These are phyloP conservation scores for Cladosporium oxysporum DNA, from an alignment of 2,329 filamentous ascomycete species.

Conservation along the genomic window DNA sequence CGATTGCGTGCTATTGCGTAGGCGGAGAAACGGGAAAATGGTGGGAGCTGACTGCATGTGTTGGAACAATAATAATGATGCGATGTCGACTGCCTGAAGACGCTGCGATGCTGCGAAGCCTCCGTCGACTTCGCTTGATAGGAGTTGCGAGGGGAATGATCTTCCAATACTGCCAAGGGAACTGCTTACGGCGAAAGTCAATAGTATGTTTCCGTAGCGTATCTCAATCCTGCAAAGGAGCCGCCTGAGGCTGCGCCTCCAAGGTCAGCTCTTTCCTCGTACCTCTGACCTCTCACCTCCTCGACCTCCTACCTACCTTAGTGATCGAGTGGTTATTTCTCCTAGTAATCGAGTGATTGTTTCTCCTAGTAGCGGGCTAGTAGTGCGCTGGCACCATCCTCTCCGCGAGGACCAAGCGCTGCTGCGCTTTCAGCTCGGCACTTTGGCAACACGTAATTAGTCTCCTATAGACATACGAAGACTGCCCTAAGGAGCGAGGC, in stretches of 20 bases:
- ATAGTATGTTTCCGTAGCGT: neutral
- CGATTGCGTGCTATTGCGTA: conserved; percentile 13
- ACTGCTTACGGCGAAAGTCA: neutral
- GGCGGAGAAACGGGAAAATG: neutral
- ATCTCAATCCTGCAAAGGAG: neutral
- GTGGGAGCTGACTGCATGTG: conserved; percentile 8
- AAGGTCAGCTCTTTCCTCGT: neutral
- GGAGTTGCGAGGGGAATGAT: neutral
- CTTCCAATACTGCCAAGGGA: neutral
- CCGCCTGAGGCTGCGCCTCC: neutral
- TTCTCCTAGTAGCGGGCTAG: neutral
- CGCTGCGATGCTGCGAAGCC: neutral
- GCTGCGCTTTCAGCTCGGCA: neutral
- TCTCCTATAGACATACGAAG: neutral
- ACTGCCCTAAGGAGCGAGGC: neutral
- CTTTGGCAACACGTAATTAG: neutral
- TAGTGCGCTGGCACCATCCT: neutral
- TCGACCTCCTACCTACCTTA: neutral
- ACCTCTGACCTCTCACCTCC: neutral
- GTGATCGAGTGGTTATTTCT: neutral
- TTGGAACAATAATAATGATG: neutral
- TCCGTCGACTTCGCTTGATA: conserved; percentile 2
- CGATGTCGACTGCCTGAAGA: neutral
- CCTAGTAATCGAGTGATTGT: neutral
- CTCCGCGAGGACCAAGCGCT: neutral